A percentile compares a stretch with the other conserved stretches of the same genome.
phyloP scores from a whole-genome alignment of 345 rosid genomes.

The Noccaea bulbosa region DNA sequence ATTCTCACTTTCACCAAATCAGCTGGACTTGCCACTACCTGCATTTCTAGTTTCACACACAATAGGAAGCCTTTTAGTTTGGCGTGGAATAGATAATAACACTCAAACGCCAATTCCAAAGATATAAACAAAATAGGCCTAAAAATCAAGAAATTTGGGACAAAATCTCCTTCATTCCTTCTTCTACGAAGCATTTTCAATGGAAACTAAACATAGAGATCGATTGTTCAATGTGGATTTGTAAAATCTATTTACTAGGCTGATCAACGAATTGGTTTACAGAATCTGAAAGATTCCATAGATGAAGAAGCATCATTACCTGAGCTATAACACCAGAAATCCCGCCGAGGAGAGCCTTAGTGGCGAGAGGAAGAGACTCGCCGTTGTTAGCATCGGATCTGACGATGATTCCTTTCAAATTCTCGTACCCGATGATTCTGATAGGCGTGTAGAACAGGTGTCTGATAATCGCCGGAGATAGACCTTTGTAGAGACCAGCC shows the following conservation, averaged over 20 bases:
- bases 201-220: constrained; percentile 4
- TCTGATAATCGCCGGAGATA: constrained; percentile 75
- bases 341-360: constrained; percentile 74
- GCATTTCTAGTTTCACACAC: constrained; percentile 48
- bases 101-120: constrained; percentile 3
- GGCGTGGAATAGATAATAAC: not conserved
- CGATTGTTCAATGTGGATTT: not conserved
- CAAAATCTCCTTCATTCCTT: not conserved
- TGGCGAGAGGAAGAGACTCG: constrained; percentile 59
- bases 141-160: not conserved
- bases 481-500: constrained; percentile 65
- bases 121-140: not conserved
- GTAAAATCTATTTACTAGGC: not conserved
- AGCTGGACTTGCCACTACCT: constrained; percentile 92
- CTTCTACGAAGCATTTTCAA: not conserved
- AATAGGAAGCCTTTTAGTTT: constrained; percentile 3
- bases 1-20: constrained; percentile 91
- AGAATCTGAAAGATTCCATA: not conserved
- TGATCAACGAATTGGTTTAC: not conserved
- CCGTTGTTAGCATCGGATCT: constrained; percentile 35
- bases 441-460: constrained; percentile 84
- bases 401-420: constrained; percentile 53
- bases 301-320: constrained; percentile 47
- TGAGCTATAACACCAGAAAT: constrained; percentile 83
- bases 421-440: constrained; percentile 84